Evolutionary conservation across 23 red algal species (phyloP).

Genomic region (Gracilaria caudata): DNA sequence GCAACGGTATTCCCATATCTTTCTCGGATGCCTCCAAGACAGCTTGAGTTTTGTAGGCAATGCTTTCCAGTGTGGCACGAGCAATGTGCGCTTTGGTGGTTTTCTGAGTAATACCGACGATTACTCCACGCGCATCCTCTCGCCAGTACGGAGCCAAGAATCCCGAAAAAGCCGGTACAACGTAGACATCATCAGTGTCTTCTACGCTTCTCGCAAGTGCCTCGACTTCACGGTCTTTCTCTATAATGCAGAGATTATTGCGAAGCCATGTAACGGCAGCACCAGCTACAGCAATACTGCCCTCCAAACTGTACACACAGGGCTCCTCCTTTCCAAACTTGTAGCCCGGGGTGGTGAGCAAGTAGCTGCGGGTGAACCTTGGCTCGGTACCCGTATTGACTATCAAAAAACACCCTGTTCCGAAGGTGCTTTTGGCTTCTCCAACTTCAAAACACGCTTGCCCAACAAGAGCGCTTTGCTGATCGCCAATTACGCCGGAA

Average conservation of each 20-base stretch:
- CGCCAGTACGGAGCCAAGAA: conserved; percentile 92
- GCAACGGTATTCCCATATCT: conserved; percentile 65
- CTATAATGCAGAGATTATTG: conserved; percentile 81
- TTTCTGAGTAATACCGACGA: conserved; percentile 87
- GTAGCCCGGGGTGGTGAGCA: conserved; percentile 89
- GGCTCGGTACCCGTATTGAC: conserved; percentile 79
- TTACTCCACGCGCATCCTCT: conserved; percentile 79
- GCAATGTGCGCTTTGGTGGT: conserved; percentile 85
- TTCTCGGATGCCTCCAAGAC: conserved; percentile 66
- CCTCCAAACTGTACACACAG: conserved; percentile 82
- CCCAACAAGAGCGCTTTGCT: conserved; percentile 91
- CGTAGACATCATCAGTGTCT: conserved; percentile 83
- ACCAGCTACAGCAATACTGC: conserved; percentile 84
- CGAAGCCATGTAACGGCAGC: conserved; percentile 79
- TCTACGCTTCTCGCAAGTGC: conserved; percentile 64
- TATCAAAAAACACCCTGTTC: conserved; percentile 94
- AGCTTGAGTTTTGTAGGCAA: conserved; percentile 73
- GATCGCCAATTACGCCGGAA: conserved; percentile 91
- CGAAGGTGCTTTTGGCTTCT: conserved; percentile 88
- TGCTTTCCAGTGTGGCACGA: conserved; percentile 78
- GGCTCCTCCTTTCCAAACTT: conserved; percentile 60
- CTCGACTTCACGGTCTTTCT: conserved; percentile 68
- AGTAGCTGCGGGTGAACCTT: conserved; percentile 50
- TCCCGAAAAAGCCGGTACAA: conserved; percentile 89
- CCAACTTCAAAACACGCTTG: conserved; percentile 79